Evolutionary conservation across 805 yeast species (phyloP), one percentile per base, ranked within the genome.

Genomic region (Pichia sporocuriosa): DNA sequence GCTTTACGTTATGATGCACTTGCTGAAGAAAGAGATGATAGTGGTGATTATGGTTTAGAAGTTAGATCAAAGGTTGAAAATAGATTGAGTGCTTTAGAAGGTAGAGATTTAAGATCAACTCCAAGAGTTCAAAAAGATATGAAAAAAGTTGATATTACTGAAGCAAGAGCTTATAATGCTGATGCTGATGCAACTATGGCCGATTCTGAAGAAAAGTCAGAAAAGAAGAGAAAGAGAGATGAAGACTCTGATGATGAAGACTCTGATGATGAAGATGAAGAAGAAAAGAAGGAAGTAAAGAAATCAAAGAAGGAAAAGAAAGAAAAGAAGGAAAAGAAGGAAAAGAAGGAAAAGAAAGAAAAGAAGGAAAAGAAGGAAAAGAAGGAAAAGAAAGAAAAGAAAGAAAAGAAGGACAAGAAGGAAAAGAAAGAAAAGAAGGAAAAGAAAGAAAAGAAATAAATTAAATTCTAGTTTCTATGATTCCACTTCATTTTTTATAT

Each of bases 1-100:
- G 85, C 96, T 48, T 73, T 90, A 55, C 85, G 98, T 74, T 90
- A 84, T 65, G 98, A 93, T 70, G 95, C 97, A 25, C 73, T 93
- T 48, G 83, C 97, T 51, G 98, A 93, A 72, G 97, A 93, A 57
- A 80, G 97, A 67, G 95, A 87, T 55, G 97, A 93, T 59, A 77
- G 86, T 49, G 96, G 97, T 50, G 95, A 89, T 55, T 75, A 89
- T 58, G 98, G 98, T 59, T 72, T 86, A 54, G 83, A 81, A 53
- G 90, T 84, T 53, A 81, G 98, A 70, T 79, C 86, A 53, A 88
- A 87, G 74, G 90, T 93, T 56, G 98, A 93, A 70, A 75, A 86
- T 45, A 83, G 98, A 72, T 78, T 93, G 56, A 85, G 96, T 63
- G 85, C 89, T 46, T 73, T 93, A 54, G 98, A 93, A 70, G 98